Base-by-base conservation (phyloP, 2,329 filamentous ascomycete genomes). In the Akanthomyces uredinophilus region DNA sequence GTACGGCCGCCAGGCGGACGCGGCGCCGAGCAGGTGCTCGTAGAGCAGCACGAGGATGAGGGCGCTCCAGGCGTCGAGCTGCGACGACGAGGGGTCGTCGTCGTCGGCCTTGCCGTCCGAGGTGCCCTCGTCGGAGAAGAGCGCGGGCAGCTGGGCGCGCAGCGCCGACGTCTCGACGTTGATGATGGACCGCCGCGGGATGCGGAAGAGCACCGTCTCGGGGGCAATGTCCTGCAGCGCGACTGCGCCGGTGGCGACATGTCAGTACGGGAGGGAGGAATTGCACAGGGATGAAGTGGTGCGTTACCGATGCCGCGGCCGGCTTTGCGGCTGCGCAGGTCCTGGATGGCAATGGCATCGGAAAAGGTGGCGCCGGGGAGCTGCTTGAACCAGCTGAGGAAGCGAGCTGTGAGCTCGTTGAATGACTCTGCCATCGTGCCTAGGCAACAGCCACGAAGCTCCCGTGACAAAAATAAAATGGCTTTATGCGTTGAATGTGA, bases 1-100 rank as follows among this genome's bases (percentile, higher is more conserved):
- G 73, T 96, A 96, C 0, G 87, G 81, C 66, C 86, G 84, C 92
- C 92, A 96, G 10, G 75, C 77, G 1, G 92, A 96, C 1, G 67
- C 75, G 64, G 68, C 77, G 55, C 74, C 86, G 72, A 73, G 87
- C 8, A 86, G 74, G 61, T 79, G 81, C 76, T 96, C 92, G 74
- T 91, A 91, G 56, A 96, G 83, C 83, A 96, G 87, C 64, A 90
- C 83, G 22, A 96, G 80, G 64, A 96, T 96, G 20, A 86, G 76
- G 0, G 77, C 78, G 20, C 79, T 79, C 83, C 83, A 86, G 0
- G 83, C 79, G 67, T 85, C 81, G 37, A 80, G 73, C 54, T 77
- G 74, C 1, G 72, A 65, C 7, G 67, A 65, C 1, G 70, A 69
- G 1, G 65, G 68, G 22, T 75, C 73, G 24, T 75, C 74, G 50